Base-by-base conservation (phyloP, 768 basidiomycete species). In the Pseudohyphozyma bogoriensis region DNA sequence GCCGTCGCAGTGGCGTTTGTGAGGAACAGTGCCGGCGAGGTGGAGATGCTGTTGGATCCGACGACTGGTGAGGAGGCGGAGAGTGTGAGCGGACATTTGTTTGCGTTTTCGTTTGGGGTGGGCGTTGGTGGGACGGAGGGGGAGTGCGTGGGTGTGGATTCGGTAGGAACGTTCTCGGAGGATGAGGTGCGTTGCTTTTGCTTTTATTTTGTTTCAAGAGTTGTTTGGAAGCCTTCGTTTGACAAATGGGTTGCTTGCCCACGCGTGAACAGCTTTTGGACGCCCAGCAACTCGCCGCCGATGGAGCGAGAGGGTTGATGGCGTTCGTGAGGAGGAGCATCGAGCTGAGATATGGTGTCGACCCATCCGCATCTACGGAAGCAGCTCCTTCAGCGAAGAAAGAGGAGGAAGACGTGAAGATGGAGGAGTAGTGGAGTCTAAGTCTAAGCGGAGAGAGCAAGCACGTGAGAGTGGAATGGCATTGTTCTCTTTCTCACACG, bases 21-120 rank as follows among this genome's bases (percentile, higher is more conserved):
- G 11, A 52, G 55, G 24, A 62, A 55, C 11, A 64, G 59, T 6
- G 62, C 36, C 16, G 54, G 51, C 10, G 59, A 63, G 13, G 51
- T 55, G 35, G 40, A 44, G 22, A 18, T 75, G 44, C 61, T 72
- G 8, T 37, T 77, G 11, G 76, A 76, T 63, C 75, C 75, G 22
- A 67, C 56, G 0, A 54, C 49, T 8, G 68, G 69, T 15, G 72
- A 75, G 53, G 74, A 75, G 53, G 42, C 51, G n/a, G 26, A 37
- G 9, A 68, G 74, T 29, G 28, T 28, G 29, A 52, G 50, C 11
- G 51, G 55, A n/a, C 63, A 66, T 35, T 52, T 65, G 15, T 51
- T 69, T 35, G 66, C 62, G 11, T 64, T 65, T 49, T 55, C 64
- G n/a, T 70, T 62, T 37, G 66, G 66, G 10, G 24, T 49, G 7